phyloP scores from a whole-genome alignment of 2,329 filamentous ascomycete genomes.

The Aschersonia sp. region DNA sequence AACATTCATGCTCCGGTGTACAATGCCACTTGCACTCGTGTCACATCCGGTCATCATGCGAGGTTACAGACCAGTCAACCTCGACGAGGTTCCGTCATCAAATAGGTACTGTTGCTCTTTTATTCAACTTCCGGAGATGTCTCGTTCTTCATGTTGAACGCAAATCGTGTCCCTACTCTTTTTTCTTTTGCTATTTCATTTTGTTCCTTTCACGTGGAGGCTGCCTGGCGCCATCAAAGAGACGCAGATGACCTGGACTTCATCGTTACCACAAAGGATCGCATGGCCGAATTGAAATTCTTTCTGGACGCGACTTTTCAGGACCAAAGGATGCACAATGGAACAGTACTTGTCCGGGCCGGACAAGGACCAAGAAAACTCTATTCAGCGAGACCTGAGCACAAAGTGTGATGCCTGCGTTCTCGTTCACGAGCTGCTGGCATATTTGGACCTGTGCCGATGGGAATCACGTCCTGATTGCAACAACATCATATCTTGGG shows the following conservation, averaged over 20 bases:
- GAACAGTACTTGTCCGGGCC: slow-evolving; percentile 7
- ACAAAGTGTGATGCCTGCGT: no score
- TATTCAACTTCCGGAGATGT: slow-evolving; percentile 25
- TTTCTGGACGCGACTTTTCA: neutral
- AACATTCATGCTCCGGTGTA: slow-evolving; percentile 6
- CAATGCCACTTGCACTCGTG: slow-evolving; percentile 33
- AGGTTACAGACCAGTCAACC: slow-evolving; percentile 35
- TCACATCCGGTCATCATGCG: slow-evolving; percentile 35
- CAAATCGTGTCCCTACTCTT: slow-evolving; percentile 4
- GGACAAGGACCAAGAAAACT: slow-evolving; percentile 2
- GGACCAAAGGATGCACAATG: neutral
- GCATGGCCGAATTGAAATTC: no score
- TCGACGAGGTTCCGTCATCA: slow-evolving; percentile 45
- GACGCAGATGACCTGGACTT: no score
- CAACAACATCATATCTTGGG: no score
- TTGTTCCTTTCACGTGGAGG: slow-evolving; percentile 12
- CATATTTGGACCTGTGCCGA: no score
- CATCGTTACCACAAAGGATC: no score
- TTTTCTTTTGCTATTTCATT: slow-evolving; percentile 11
- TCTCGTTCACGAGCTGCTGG: no score
- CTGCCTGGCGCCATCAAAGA: neutral
- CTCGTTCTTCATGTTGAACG: slow-evolving; percentile 15
- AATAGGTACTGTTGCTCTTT: slow-evolving; percentile 47
- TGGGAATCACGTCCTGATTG: no score
- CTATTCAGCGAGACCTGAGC: neutral